phyloP scores from a whole-genome alignment of 352 stramenopile genomes.

The Pythium periplocum region DNA sequence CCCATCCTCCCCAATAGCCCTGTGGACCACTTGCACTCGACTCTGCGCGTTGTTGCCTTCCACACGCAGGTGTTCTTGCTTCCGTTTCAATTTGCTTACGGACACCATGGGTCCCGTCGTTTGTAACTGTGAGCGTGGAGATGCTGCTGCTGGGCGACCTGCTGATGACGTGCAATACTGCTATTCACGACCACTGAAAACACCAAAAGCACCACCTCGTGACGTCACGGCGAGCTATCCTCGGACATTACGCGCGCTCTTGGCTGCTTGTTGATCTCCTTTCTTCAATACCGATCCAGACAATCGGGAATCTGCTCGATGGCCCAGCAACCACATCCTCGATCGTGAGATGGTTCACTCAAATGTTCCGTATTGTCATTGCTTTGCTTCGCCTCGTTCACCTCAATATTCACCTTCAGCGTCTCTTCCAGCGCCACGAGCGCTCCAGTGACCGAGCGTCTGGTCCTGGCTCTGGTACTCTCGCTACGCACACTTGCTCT shows the following conservation, averaged over 20 bases:
- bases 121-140: neutral
- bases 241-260: conserved; percentile 23
- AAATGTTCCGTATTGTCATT: conserved; percentile 38
- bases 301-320: neutral
- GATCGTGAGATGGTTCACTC: conserved; percentile 21
- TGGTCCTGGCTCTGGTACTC: conserved; percentile 28
- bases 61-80: no score
- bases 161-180: conserved; percentile 40
- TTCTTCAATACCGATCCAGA: conserved; percentile 3
- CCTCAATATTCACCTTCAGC: conserved; percentile 14
- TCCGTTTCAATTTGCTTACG: no score
- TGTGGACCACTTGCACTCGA: no score
- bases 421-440: neutral
- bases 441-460: conserved; percentile 3
- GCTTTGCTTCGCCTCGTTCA: conserved; percentile 35
- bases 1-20: no score
- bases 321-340: conserved; percentile 1
- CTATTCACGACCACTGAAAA: conserved; percentile 28
- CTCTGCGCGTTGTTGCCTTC: no score
- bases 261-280: conserved; percentile 19
- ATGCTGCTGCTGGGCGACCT: conserved; percentile 32
- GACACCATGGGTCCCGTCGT: no score
- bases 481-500: conserved; percentile 21
- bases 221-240: conserved; percentile 28
- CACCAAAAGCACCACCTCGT: conserved; percentile 9